phyloP scores from a whole-genome alignment of 306 rosid species.

The Quercus dentata region DNA sequence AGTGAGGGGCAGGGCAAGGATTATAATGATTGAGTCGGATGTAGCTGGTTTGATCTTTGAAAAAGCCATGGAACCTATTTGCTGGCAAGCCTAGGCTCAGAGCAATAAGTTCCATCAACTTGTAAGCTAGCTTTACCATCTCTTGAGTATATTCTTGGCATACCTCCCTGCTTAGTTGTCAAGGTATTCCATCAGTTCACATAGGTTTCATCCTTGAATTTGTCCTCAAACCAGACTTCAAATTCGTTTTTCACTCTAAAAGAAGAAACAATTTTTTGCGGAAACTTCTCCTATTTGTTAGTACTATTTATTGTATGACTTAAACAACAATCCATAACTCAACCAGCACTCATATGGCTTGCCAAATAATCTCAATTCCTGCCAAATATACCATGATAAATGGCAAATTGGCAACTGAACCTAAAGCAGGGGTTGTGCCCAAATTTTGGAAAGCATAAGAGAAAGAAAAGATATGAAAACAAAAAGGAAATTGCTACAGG shows the following conservation, averaged over 20 bases:
- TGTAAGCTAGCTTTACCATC: slow-evolving; percentile 39
- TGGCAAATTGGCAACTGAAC: too few species aligned
- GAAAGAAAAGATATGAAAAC: too few species aligned
- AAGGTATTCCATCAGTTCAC: not conserved
- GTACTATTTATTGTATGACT: too few species aligned
- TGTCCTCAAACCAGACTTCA: not conserved
- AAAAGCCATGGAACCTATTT: slow-evolving; percentile 36
- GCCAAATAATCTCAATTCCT: too few species aligned
- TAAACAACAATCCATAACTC: too few species aligned
- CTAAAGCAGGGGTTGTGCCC: too few species aligned
- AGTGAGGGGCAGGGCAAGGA: slow-evolving; percentile 53
- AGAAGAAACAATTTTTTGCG: not conserved
- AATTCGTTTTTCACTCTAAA: not conserved
- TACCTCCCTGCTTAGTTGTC: slow-evolving; percentile 24
- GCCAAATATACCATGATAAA: too few species aligned
- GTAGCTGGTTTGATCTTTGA: slow-evolving; percentile 45
- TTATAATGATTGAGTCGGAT: slow-evolving; percentile 55
- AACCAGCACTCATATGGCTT: too few species aligned
- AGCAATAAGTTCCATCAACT: slow-evolving; percentile 53
- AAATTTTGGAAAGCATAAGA: too few species aligned
- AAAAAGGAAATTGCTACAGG: too few species aligned
- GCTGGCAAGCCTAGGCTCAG: slow-evolving; percentile 53
- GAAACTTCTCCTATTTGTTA: too few species aligned
- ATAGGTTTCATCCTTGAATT: not conserved
- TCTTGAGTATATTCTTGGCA: slow-evolving; percentile 46